phyloP scores from a whole-genome alignment of 192 early-diverging fungal species.

The Mortierella hygrophila region DNA sequence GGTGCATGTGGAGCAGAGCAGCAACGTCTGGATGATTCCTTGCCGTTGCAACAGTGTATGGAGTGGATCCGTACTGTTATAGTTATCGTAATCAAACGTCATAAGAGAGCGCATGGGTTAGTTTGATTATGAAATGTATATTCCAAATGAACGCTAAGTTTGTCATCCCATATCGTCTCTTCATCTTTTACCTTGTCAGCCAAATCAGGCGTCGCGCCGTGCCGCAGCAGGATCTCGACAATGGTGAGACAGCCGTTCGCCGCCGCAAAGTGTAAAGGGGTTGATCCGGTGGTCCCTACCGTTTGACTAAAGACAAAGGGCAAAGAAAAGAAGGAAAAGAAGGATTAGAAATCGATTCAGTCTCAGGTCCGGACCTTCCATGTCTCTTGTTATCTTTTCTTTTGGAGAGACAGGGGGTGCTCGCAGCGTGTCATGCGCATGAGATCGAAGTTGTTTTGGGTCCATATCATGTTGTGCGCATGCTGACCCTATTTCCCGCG shows the following conservation, averaged over 20 bases:
- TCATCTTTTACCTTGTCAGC: conserved; percentile 61
- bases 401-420: not conserved
- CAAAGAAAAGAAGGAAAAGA: not conserved
- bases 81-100: not conserved
- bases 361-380: not conserved
- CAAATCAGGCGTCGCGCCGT: conserved; percentile 71
- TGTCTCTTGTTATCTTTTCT: not conserved
- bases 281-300: conserved; percentile 74
- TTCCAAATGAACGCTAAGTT: not conserved
- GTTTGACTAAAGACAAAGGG: conserved; percentile 27
- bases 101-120: not conserved
- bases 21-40: conserved; percentile 66
- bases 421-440: conserved; percentile 10
- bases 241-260: conserved; percentile 77
- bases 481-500: not conserved
- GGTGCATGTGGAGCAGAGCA: conserved; percentile 33
- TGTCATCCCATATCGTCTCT: not conserved
- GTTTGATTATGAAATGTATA: conserved; percentile 1
- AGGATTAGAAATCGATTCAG: not conserved
- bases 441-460: not conserved
- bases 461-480: not conserved
- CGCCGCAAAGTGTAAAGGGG: conserved; percentile 87
- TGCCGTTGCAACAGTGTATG: conserved; percentile 62
- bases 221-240: conserved; percentile 70
- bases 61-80: conserved; percentile 62